These are phyloP conservation scores for Tulasnella sp. DNA, from an alignment of 768 basidiomycete genomes.

Conservation along the genomic window DNA sequence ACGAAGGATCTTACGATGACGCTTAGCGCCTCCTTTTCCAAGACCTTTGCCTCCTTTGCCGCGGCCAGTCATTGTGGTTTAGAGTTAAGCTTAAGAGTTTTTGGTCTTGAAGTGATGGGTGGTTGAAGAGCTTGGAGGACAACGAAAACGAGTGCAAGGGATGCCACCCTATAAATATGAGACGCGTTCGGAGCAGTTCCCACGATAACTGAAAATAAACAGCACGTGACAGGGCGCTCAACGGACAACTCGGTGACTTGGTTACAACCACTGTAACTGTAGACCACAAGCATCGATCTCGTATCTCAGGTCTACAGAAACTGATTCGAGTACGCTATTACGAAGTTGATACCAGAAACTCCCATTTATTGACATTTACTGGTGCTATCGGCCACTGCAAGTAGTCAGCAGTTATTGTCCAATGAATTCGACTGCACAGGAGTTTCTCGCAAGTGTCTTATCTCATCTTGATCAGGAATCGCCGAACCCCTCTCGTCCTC, in stretches of 20 bases:
- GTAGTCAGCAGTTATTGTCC: background rate
- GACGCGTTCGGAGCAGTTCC: background rate
- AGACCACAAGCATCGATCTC: no score
- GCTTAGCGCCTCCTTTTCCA: constrained; percentile 33
- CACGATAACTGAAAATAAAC: background rate
- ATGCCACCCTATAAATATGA: background rate
- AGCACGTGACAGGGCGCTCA: background rate
- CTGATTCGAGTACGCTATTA: background rate
- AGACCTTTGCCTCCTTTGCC: constrained; percentile 63
- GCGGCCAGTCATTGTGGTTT: constrained; percentile 54
- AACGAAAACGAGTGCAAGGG: background rate
- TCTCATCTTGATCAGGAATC: background rate
- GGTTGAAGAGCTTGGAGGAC: constrained; percentile 1
- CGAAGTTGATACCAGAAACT: background rate
- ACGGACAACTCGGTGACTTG: no score
- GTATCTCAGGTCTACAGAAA: background rate
- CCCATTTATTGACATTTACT: background rate
- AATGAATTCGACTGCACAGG: background rate
- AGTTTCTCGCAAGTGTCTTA: constrained; percentile 1
- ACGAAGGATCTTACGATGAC: constrained; percentile 35
- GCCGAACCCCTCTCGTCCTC: constrained; percentile 31
- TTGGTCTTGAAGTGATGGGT: background rate
- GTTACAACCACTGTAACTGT: no score
- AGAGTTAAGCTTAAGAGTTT: constrained; percentile 3
- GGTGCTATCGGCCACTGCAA: background rate